Conservation (phyloP, 805 yeast genomes). For the Metschnikowia gruessii region DNA sequence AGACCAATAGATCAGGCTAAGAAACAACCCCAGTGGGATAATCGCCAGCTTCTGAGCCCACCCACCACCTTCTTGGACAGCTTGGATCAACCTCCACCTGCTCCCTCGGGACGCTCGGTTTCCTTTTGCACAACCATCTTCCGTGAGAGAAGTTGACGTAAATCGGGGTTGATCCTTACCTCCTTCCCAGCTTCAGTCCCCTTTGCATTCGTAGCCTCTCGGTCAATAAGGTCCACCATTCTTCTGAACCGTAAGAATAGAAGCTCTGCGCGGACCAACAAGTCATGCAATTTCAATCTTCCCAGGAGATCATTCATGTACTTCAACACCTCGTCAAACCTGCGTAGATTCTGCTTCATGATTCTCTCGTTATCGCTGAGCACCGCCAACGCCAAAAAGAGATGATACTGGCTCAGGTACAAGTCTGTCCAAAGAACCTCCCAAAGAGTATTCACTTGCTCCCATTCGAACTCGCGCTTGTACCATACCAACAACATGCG, state of each 20-base stretch:
- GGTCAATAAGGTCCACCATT: slow-evolving; percentile 75
- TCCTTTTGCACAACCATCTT: slow-evolving; percentile 67
- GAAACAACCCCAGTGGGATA: too few species aligned
- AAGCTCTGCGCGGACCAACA: slow-evolving; percentile 80
- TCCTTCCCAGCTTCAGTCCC: background rate
- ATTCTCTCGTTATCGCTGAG: slow-evolving; percentile 81
- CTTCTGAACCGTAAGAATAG: slow-evolving; percentile 76
- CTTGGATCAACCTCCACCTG: slow-evolving; percentile 40
- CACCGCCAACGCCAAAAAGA: slow-evolving; percentile 86
- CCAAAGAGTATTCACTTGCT: slow-evolving; percentile 80
- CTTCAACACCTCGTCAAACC: slow-evolving; percentile 89
- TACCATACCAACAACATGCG: slow-evolving; percentile 95
- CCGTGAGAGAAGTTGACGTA: slow-evolving; percentile 58
- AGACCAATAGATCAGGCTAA: too few species aligned
- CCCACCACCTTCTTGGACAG: too few species aligned
- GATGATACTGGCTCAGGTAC: slow-evolving; percentile 80
- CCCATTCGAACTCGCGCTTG: slow-evolving; percentile 84
- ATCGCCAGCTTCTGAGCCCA: too few species aligned
- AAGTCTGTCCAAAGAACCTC: slow-evolving; percentile 88
- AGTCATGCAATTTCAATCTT: slow-evolving; percentile 68
- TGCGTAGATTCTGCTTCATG: slow-evolving; percentile 66
- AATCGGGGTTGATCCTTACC: slow-evolving; percentile 44
- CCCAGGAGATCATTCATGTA: slow-evolving; percentile 88
- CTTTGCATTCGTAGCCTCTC: slow-evolving; percentile 35
- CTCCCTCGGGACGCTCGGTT: slow-evolving; percentile 41